phyloP scores from a whole-genome alignment of 169 alveolate genomes.

The Condylostoma magnum region DNA sequence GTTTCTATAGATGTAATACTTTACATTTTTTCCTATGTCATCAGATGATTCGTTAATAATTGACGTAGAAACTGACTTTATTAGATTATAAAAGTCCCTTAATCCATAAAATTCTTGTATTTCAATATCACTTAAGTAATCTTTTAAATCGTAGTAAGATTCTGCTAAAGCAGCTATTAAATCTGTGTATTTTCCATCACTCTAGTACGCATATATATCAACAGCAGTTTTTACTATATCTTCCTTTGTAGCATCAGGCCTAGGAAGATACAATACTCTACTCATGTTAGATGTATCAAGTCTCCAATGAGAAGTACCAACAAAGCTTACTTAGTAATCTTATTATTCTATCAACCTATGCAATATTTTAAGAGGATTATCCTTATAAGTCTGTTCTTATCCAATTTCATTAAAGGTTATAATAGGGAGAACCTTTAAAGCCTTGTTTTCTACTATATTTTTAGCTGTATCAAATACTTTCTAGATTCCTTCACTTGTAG shows the following conservation, averaged over 20 bases:
- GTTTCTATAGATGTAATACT: no score
- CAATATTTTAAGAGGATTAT: slow-evolving; percentile 70
- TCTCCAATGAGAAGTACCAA: slow-evolving; percentile 71
- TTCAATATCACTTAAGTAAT: no score
- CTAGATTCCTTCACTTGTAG: slow-evolving; percentile 20
- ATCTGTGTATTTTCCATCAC: no score
- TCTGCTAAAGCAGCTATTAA: no score
- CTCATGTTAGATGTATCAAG: slow-evolving; percentile 73
- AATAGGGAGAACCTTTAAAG: slow-evolving; percentile 5
- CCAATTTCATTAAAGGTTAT: slow-evolving; percentile 73
- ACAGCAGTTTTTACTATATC: slow-evolving; percentile 50
- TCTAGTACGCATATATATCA: no score
- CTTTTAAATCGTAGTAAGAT: no score
- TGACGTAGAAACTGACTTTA: no score
- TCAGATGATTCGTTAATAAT: no score
- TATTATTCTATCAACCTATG: slow-evolving; percentile 55
- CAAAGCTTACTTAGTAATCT: slow-evolving; percentile 34
- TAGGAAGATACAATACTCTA: slow-evolving; percentile 43
- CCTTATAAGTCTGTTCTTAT: slow-evolving; percentile 57
- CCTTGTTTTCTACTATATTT: not conserved
- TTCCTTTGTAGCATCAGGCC: slow-evolving; percentile 53
- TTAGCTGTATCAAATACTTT: slow-evolving; percentile 13
- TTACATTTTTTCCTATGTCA: no score
- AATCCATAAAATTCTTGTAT: slow-evolving; percentile 21
- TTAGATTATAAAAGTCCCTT: slow-evolving; percentile 37